Conservation (phyloP, 2,329 filamentous ascomycete species). For the Ophiocordyceps camponoti-leonardi region DNA sequence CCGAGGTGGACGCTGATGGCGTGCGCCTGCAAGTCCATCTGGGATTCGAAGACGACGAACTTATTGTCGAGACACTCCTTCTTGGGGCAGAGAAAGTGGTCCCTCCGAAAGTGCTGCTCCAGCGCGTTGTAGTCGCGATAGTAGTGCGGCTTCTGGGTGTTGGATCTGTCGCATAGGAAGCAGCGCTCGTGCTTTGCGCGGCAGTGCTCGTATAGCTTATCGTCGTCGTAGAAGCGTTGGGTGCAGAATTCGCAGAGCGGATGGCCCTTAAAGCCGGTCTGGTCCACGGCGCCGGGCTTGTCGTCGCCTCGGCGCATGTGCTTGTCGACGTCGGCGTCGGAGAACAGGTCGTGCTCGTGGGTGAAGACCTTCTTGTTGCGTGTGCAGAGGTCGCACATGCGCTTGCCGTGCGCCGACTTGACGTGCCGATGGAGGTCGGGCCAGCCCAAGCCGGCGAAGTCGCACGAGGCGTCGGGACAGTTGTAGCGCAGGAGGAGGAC, state of each 20-base stretch:
- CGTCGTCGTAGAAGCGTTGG: constrained; percentile 84
- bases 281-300: constrained; percentile 71
- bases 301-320: constrained; percentile 90
- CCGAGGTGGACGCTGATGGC: constrained; percentile 74
- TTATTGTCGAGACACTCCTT: constrained; percentile 89
- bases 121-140: constrained; percentile 77
- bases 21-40: constrained; percentile 90
- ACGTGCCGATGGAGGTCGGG: constrained; percentile 56
- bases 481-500: constrained; percentile 82
- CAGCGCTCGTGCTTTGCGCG: constrained; percentile 88
- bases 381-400: constrained; percentile 81
- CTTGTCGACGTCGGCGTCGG: constrained; percentile 58
- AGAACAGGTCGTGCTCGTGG: constrained; percentile 90
- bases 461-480: constrained; percentile 66
- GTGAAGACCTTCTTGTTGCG: constrained; percentile 97
- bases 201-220: constrained; percentile 88
- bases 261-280: constrained; percentile 92
- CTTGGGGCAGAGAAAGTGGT: constrained; percentile 75
- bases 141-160: constrained; percentile 65
- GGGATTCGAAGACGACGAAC: constrained; percentile 88
- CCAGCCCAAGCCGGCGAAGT: constrained; percentile 61
- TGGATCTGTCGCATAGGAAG: constrained; percentile 70
- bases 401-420: constrained; percentile 62
- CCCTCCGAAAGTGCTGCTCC: constrained; percentile 71
- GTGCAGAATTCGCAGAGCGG: constrained; percentile 88